Conservation (phyloP, 495 filamentous ascomycete species). For the Trichoderma orchidacearum region DNA sequence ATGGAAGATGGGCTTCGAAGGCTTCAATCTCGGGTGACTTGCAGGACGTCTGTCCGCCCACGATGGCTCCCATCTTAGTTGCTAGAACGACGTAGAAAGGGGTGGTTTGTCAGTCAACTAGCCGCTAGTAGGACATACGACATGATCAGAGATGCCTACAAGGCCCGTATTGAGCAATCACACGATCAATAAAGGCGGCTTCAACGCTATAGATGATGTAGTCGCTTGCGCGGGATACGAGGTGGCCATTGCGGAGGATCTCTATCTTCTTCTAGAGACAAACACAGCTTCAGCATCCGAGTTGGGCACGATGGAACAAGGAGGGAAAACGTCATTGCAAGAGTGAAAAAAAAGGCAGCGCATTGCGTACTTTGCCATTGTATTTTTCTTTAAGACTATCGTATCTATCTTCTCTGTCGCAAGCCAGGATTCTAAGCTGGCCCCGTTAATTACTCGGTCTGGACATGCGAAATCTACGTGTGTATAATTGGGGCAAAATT, state of each 20-base stretch:
- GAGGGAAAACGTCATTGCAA: not conserved
- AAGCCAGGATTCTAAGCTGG: conserved; percentile 70
- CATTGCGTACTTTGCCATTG: conserved; percentile 42
- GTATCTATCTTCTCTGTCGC: conserved; percentile 77
- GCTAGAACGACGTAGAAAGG: conserved; percentile 35
- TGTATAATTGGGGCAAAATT: not conserved
- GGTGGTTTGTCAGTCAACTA: conserved; percentile 6
- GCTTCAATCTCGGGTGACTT: conserved; percentile 93
- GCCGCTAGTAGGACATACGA: not conserved
- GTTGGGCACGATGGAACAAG: not conserved
- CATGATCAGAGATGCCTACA: conserved; percentile 46
- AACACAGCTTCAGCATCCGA: conserved; percentile 38
- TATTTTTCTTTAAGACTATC: conserved; percentile 67
- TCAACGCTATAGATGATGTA: conserved; percentile 98
- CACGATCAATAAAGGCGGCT: conserved; percentile 71
- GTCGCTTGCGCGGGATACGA: conserved; percentile 87
- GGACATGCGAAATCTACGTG: not conserved
- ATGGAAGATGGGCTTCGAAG: conserved; percentile 77
- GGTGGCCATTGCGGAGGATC: conserved; percentile 82
- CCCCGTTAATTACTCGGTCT: not conserved
- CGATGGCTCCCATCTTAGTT: conserved; percentile 84
- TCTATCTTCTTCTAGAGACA: conserved; percentile 49
- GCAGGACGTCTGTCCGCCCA: conserved; percentile 95
- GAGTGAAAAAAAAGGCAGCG: conserved; percentile 6
- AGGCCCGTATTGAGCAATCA: conserved; percentile 76